These are phyloP conservation scores for Lecanicillium sp. DNA, from an alignment of 2,329 filamentous ascomycete genomes.

Conservation along the genomic window DNA sequence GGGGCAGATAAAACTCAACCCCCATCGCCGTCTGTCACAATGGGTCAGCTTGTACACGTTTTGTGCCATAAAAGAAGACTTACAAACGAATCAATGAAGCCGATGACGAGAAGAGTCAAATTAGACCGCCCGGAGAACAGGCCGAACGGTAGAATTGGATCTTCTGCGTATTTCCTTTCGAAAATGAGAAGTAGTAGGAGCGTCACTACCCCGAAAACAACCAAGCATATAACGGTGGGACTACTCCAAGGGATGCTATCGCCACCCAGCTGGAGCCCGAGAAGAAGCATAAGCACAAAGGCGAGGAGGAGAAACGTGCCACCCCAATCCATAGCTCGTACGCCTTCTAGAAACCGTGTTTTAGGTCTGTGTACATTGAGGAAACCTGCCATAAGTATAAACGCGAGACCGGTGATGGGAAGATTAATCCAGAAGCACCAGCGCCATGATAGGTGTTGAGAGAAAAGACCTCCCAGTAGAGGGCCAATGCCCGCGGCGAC, in stretches of 20 bases:
- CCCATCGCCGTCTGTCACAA: too few relatives aligned
- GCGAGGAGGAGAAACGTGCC: constrained; percentile 56
- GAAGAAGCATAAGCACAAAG: constrained; percentile 75
- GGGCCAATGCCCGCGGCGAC: constrained; percentile 58
- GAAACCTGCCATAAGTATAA: constrained; percentile 49
- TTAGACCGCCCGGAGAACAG: constrained; percentile 65
- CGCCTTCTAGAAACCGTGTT: constrained; percentile 52
- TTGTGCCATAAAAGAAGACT: constrained; percentile 69
- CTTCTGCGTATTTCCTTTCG: constrained; percentile 65
- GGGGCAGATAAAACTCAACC: constrained; percentile 78
- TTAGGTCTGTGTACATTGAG: constrained; percentile 61
- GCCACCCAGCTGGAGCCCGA: constrained; percentile 79
- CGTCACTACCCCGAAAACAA: constrained; percentile 62
- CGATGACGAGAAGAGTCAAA: constrained; percentile 56
- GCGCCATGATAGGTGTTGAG: constrained; percentile 53
- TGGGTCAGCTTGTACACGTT: too few relatives aligned
- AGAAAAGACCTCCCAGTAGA: constrained; percentile 60
- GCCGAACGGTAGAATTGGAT: constrained; percentile 68
- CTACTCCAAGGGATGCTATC: constrained; percentile 68
- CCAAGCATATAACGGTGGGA: constrained; percentile 64
- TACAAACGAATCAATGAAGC: constrained; percentile 68
- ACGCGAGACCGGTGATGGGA: constrained; percentile 35
- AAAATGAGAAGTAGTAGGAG: constrained; percentile 60
- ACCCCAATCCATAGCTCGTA: constrained; percentile 55
- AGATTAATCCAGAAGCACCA: constrained; percentile 65